A percentile compares a stretch with the other conserved stretches of the same genome.
Conservation (phyloP, 371 early-diverging fungal species). For the Haplosporangium sp. region DNA sequence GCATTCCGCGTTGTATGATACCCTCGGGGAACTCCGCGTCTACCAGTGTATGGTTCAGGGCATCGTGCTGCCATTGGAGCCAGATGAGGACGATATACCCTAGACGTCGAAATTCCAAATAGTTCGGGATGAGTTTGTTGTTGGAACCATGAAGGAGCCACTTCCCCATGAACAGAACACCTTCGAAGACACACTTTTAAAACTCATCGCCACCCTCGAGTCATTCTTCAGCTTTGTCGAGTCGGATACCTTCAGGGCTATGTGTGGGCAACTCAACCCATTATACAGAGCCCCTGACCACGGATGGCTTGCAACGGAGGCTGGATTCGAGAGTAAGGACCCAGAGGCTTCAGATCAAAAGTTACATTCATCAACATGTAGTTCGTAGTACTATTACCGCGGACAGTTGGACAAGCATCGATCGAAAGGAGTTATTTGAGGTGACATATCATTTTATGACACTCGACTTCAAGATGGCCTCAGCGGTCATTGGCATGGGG, state of each 20-base stretch:
- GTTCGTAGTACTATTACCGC: not conserved
- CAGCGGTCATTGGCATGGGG: slow-evolving; percentile 16
- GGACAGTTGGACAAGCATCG: slow-evolving; percentile 13
- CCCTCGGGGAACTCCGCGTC: slow-evolving; percentile 11
- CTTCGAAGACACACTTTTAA: not conserved
- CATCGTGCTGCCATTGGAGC: slow-evolving; percentile 4
- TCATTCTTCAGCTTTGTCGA: not conserved
- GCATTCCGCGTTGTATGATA: slow-evolving; percentile 7
- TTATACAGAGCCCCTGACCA: slow-evolving; percentile 2
- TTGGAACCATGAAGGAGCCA: slow-evolving; percentile 5
- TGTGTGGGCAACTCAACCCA: slow-evolving; percentile 5
- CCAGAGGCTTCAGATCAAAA: not conserved
- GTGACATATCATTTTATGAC: slow-evolving; percentile 12
- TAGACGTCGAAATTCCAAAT: not conserved
- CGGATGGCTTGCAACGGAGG: slow-evolving; percentile 2
- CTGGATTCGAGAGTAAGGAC: slow-evolving; percentile 2
- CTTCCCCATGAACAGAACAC: not conserved
- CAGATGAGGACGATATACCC: slow-evolving; percentile 4
- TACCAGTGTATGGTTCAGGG: slow-evolving; percentile 13
- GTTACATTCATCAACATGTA: not conserved
- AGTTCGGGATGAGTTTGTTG: not conserved
- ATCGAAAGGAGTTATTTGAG: slow-evolving; percentile 12
- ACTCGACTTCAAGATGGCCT: slow-evolving; percentile 7
- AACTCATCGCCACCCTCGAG: not conserved
- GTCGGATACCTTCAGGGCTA: slow-evolving; percentile 6